Evolutionary conservation across 352 stramenopile species (phyloP).

Genomic region (Pythium oligandrum): DNA sequence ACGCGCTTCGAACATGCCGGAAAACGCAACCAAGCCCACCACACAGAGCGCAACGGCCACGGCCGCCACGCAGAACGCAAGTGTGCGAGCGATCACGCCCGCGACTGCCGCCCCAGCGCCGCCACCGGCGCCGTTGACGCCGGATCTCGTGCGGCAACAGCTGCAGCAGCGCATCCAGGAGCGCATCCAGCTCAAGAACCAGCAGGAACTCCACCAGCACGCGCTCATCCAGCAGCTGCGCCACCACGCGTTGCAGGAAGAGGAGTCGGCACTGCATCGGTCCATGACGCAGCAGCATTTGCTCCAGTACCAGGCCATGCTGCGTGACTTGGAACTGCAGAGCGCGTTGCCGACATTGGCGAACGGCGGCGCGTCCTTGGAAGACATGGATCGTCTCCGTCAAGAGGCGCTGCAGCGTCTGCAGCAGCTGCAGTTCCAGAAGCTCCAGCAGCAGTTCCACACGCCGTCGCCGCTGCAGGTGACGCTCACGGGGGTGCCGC

Average conservation of each 20-base stretch:
- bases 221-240: conserved; percentile 4
- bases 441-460: conserved; percentile 19
- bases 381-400: conserved; percentile 42
- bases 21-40: too few species aligned
- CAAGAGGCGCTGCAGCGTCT: conserved; percentile 46
- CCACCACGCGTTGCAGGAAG: conserved; percentile 2
- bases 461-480: conserved; percentile 15
- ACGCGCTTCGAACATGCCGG: too few species aligned
- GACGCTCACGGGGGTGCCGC: conserved; percentile 26
- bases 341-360: conserved; percentile 7
- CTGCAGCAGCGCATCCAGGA: conserved; percentile 36
- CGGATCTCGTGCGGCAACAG: conserved; percentile 36
- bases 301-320: conserved; percentile 30
- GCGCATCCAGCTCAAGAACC: conserved; percentile 24
- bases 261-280: background rate
- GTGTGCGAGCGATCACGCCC: background rate
- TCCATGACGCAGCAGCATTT: conserved; percentile 12
- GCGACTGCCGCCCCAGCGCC: conserved; percentile 3
- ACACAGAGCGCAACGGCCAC: too few species aligned
- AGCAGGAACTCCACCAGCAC: conserved; percentile 11
- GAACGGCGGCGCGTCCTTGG: conserved; percentile 1
- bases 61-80: too few species aligned
- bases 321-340: conserved; percentile 45
- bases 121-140: conserved; percentile 23
- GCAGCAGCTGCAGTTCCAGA: conserved; percentile 49